A percentile compares a stretch with the other conserved stretches of the same genome.
Conservation (phyloP, 768 basidiomycete genomes). For the Naganishia vaughanmartiniae region DNA sequence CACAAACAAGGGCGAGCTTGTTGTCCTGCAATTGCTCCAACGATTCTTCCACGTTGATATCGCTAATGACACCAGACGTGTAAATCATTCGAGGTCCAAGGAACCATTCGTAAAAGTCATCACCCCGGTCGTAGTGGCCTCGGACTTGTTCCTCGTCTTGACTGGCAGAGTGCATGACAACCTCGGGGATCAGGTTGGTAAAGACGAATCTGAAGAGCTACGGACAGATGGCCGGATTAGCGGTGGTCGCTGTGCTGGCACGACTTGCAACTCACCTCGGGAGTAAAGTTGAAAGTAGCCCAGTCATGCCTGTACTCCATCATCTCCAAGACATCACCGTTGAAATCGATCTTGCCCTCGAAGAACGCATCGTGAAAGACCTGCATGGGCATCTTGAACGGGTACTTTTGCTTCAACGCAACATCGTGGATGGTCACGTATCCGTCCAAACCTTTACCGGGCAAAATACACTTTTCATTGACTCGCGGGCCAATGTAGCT, state of each 20-base stretch:
- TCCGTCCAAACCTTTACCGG: slow-evolving; percentile 78
- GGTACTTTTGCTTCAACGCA: slow-evolving; percentile 73
- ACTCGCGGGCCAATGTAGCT: slow-evolving; percentile 71
- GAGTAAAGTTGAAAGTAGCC: slow-evolving; percentile 84
- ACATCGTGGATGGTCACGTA: slow-evolving; percentile 88
- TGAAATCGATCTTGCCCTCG: slow-evolving; percentile 92
- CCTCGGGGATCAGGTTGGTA: slow-evolving; percentile 81
- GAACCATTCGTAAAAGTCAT: slow-evolving; percentile 91
- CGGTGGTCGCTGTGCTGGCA: no score
- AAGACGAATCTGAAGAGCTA: slow-evolving; percentile 88
- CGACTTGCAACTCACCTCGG: neutral
- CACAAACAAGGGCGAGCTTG: slow-evolving; percentile 92
- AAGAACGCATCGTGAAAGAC: slow-evolving; percentile 96
- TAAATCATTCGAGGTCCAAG: slow-evolving; percentile 62
- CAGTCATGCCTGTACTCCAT: slow-evolving; percentile 95
- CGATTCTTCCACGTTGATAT: slow-evolving; percentile 69
- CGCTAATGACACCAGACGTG: slow-evolving; percentile 82
- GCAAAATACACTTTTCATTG: slow-evolving; percentile 79
- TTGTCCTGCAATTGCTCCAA: slow-evolving; percentile 96
- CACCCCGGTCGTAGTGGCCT: slow-evolving; percentile 92
- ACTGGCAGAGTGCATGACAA: slow-evolving; percentile 79
- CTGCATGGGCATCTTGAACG: slow-evolving; percentile 90
- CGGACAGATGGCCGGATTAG: neutral
- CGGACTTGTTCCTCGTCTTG: slow-evolving; percentile 96
- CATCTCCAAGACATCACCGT: slow-evolving; percentile 84